Percentiles rank a stretch among this genome's conserved stretches.
Evolutionary conservation across 345 rosid species (phyloP).

Genomic region (Carallia brachiata): DNA sequence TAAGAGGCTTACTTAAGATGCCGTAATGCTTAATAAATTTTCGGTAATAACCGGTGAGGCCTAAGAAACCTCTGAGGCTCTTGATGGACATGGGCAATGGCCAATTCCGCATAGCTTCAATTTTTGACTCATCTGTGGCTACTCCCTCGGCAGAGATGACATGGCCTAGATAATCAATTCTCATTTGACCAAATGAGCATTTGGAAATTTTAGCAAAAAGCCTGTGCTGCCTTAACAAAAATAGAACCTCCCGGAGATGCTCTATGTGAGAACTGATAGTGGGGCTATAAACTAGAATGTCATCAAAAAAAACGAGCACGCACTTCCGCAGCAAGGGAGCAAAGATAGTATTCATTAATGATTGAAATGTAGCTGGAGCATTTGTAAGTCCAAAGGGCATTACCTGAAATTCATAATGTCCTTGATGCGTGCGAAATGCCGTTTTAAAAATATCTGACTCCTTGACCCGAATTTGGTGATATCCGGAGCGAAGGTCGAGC

Average conservation of each 20-base stretch:
- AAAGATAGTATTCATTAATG: not conserved
- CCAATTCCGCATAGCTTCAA: not conserved
- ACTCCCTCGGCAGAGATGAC: not conserved
- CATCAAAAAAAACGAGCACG: not conserved
- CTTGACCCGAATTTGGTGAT: not conserved
- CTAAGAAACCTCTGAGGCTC: not conserved
- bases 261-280: not conserved
- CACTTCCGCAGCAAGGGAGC: not conserved
- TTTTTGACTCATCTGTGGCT: not conserved
- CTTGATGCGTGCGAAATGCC: not conserved
- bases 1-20: too few relatives aligned
- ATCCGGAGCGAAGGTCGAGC: not conserved
- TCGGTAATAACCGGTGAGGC: not conserved
- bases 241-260: not conserved
- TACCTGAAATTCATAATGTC: not conserved
- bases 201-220: not conserved
- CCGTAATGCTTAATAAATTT: not conserved
- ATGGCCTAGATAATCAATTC: not conserved
- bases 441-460: not conserved
- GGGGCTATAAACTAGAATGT: not conserved
- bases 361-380: not conserved
- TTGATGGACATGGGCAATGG: not conserved
- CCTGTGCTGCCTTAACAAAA: rapidly evolving
- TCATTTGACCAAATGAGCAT: not conserved
- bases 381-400: not conserved